Conservation (phyloP, 2,329 filamentous ascomycete genomes). For the Huntiella moniliformis region DNA sequence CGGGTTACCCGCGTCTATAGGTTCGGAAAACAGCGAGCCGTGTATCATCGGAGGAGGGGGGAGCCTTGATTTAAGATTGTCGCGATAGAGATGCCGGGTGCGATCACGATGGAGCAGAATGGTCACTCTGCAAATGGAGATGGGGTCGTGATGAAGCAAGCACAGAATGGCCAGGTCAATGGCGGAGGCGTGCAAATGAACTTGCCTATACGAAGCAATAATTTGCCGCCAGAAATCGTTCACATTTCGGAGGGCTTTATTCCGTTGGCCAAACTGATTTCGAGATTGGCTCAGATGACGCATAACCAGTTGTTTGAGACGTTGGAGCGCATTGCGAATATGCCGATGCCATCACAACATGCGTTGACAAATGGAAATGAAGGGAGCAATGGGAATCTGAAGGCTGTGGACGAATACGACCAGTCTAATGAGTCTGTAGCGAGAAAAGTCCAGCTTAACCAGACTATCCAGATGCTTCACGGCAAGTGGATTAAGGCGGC, state of each 20-base stretch:
- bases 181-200: constrained; percentile 6
- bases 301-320: constrained; percentile 59
- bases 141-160: not conserved
- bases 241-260: constrained; percentile 65
- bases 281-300: constrained; percentile 63
- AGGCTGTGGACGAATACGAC: constrained; percentile 23
- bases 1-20: too few relatives aligned
- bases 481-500: constrained; percentile 84
- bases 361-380: not conserved
- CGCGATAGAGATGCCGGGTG: constrained; percentile 27
- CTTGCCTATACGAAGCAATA: constrained; percentile 27
- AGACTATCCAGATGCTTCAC: constrained; percentile 63
- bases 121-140: constrained; percentile 9
- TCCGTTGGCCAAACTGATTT: constrained; percentile 54
- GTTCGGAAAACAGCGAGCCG: too few relatives aligned
- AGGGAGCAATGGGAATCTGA: constrained; percentile 29
- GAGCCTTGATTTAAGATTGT: too few relatives aligned
- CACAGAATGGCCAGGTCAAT: not conserved
- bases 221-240: constrained; percentile 40
- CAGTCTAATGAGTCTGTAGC: constrained; percentile 44
- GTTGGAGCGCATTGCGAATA: constrained; percentile 49
- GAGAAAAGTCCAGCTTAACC: constrained; percentile 58
- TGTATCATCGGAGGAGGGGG: too few relatives aligned
- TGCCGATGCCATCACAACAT: constrained; percentile 33
- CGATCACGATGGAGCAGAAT: constrained; percentile 37